phyloP scores from a whole-genome alignment of 148 eudicot genomes.

The Spergularia bocconei region DNA sequence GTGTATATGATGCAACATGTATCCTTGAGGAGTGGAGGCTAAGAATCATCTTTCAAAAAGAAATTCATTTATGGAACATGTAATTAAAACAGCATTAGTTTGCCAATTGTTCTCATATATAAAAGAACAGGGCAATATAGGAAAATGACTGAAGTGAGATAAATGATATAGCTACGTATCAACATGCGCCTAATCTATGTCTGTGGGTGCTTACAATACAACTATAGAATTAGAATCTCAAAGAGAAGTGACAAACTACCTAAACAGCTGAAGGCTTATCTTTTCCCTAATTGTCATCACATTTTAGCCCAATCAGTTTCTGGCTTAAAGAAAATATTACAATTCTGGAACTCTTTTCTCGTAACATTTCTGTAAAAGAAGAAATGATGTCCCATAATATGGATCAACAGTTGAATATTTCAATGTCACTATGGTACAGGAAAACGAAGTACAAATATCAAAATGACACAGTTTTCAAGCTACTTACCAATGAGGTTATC shows the following conservation, averaged over 20 bases:
- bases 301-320: neutral
- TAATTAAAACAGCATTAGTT: neutral
- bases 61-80: neutral
- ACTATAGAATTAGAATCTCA: neutral
- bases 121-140: neutral
- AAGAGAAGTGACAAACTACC: constrained; percentile 9
- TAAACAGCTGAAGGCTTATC: neutral
- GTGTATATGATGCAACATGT: neutral
- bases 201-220: neutral
- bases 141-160: neutral
- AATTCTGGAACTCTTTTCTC: neutral
- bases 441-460: no score
- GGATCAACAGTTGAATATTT: no score
- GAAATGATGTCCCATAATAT: no score
- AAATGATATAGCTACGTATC: neutral
- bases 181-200: neutral
- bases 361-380: no score
- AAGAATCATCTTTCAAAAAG: constrained; percentile 8
- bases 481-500: no score
- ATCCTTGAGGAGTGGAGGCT: constrained; percentile 12
- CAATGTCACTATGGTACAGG: no score
- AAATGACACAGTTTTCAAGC: no score
- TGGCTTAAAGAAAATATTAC: neutral
- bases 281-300: neutral
- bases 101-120: neutral